Base-by-base conservation (phyloP, 2,329 filamentous ascomycete genomes). In the Fusarium mundagurra region DNA sequence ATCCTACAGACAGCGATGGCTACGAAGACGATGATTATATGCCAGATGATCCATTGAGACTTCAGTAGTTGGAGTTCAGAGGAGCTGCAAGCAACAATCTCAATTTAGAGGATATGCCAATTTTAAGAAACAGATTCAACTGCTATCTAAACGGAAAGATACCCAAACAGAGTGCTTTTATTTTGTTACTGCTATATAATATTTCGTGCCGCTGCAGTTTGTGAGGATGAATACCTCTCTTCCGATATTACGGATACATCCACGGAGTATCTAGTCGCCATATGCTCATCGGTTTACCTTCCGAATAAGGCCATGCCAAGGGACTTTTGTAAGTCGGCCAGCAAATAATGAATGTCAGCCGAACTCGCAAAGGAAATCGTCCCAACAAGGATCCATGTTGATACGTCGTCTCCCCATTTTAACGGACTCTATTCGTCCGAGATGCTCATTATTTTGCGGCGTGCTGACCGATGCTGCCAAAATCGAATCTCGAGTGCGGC, bases 41-140 rank as follows among this genome's bases (percentile, higher is more conserved):
- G 69, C 71, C 77, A 3, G 78, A 78, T 38, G 63, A 75, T 57
- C 75, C 76, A n/a, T 41, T 79, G 27, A 72, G 73, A 7, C 71
- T 80, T 22, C 67, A 75, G 33, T 79, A 76, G 63, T 45, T 29
- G 44, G 12, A 27, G 14, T 16, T 27, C 24, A 3, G 16, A 18
- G 41, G 22, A 27, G 14, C 14, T 3, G n/a, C 18, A 36, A 24
- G 27, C 10, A 41, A 22, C 39, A 47, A 17, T 9, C 10, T 31
- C n/a, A n/a, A n/a, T n/a, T n/a, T n/a, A n/a, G 20, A 31, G 17
- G 31, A 36, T 38, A 16, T 51, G 12, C 2, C 13, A n/a, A 12
- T 12, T 24, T 38, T 45, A 13, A 8, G 20, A 12, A 48, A 33
- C 20, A 31, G n/a, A 17, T 44, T 29, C 39, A 43, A 51, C 22